Conservation (phyloP, 768 basidiomycete genomes). For the Phallus indusiatus region DNA sequence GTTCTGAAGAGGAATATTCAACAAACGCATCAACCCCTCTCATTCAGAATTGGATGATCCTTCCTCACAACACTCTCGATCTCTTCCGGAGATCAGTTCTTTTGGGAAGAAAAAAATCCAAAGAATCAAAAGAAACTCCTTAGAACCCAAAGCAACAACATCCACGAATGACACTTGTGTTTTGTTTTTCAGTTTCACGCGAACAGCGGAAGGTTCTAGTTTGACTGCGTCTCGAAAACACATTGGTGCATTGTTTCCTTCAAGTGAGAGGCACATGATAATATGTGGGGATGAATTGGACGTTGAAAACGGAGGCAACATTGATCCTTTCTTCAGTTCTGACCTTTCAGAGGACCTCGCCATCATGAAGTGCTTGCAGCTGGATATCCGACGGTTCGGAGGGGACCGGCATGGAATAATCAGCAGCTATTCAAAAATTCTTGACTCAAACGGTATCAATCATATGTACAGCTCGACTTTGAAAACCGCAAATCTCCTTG, state of each 20-base stretch:
- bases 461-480: conserved; percentile 83
- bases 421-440: conserved; percentile 62
- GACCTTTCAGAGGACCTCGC: not conserved
- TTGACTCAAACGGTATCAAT: conserved; percentile 66
- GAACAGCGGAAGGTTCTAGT: conserved; percentile 68
- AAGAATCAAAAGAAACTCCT: not conserved
- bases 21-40: not conserved
- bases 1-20: not conserved
- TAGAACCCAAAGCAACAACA: not conserved
- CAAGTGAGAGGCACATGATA: conserved; percentile 63
- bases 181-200: conserved; percentile 76
- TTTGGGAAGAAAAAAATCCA: not conserved
- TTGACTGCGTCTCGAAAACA: conserved; percentile 62
- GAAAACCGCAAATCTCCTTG: conserved; percentile 72
- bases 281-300: conserved; percentile 66
- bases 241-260: conserved; percentile 61
- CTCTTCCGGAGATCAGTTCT: not conserved
- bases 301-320: conserved; percentile 31
- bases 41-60: not conserved
- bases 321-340: conserved; percentile 13
- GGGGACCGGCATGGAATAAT: conserved; percentile 72
- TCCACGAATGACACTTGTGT: not conserved
- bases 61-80: not conserved
- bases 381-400: conserved; percentile 60
- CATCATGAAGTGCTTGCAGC: conserved; percentile 58